Base-by-base conservation (phyloP, 192 early-diverging fungal species). In the Podochytrium sp. region DNA sequence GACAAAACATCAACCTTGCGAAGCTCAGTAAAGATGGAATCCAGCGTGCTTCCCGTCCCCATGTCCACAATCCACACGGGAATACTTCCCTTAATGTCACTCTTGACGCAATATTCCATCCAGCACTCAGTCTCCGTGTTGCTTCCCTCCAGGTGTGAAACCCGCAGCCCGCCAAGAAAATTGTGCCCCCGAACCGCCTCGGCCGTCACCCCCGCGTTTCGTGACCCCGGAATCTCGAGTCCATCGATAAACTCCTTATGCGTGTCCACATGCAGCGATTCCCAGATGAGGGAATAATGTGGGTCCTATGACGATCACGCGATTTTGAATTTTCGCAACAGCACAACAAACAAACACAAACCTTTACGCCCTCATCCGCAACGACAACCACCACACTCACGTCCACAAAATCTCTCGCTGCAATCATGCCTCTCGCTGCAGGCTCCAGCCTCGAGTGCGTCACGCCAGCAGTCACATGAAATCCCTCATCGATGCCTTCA, bases 51-150 rank as follows among this genome's bases (percentile, higher is more conserved):
- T 7, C 66, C 66, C 7, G 35, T 41, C 4, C 66, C 66, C 66
- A 69, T 55, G 66, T 69, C 66, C 2, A 69, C 66, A 4, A 69
- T 27, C 66, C 66, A 69, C 12, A 34, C 66, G 2, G 66, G 66
- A 10, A 69, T 51, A 29, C 51, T 55, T 4, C 66, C 66, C 38
- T 69, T 69, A 30, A 69, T 69, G 23, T 69, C 66, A 51, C 51
- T 55, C 14, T 35, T n/a, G 35, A 51, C n/a, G 47, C 66, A 69
- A 30, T 69, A 69, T 6, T 69, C 32, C 66, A 69, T 69, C 7
- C 14, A 38, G 25, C 66, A 69, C 5, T 49, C 43, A 0, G 18
- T 37, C 0, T 29, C 25, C 7, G 7, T 23, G n/a, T 49, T 42
- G 35, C 23, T 49, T 16, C 40, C 43, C 16, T 65, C 63, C 29